Evolutionary conservation across 441 rosid species (phyloP).

Genomic region (Jatropha multifida): DNA sequence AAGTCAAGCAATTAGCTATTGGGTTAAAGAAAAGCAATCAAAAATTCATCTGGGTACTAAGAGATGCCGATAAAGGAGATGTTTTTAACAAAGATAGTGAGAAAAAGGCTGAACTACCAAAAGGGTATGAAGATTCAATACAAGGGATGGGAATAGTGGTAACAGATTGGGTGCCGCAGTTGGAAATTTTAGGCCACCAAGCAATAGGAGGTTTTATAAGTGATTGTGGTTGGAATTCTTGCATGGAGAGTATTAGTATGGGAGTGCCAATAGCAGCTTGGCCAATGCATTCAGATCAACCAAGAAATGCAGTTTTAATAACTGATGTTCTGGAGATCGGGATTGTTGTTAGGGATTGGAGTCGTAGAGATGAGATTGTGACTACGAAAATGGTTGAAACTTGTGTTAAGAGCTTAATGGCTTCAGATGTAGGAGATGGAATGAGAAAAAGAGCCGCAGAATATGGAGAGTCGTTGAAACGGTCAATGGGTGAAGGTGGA

Average conservation of each 20-base stretch:
- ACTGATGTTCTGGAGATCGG: conserved; percentile 44
- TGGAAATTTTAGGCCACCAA: conserved; percentile 49
- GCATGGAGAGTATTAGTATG: conserved; percentile 60
- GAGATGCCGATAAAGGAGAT: conserved; percentile 59
- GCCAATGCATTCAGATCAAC: conserved; percentile 72
- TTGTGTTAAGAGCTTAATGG: conserved; percentile 46
- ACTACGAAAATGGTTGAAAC: conserved; percentile 24
- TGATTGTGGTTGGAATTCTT: conserved; percentile 72
- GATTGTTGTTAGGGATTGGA: conserved; percentile 37
- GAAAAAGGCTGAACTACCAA: conserved; percentile 32
- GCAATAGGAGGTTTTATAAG: conserved; percentile 56
- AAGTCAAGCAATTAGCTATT: conserved; percentile 41
- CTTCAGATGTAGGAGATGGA: conserved; percentile 42
- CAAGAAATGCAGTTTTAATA: conserved; percentile 42
- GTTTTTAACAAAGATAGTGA: conserved; percentile 24
- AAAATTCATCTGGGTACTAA: conserved; percentile 58
- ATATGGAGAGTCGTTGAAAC: conserved; percentile 25
- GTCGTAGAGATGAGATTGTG: conserved; percentile 23
- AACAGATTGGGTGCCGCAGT: conserved; percentile 58
- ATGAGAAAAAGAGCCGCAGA: conserved; percentile 43
- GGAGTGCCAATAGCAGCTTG: conserved; percentile 59
- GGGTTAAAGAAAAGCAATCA: conserved; percentile 46
- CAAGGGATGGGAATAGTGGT: conserved; percentile 39
- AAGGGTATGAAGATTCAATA: conserved; percentile 39
- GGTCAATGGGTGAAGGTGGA: conserved; percentile 41